Conservation (phyloP, 2,329 filamentous ascomycete species). For the Colletotrichum filicis region DNA sequence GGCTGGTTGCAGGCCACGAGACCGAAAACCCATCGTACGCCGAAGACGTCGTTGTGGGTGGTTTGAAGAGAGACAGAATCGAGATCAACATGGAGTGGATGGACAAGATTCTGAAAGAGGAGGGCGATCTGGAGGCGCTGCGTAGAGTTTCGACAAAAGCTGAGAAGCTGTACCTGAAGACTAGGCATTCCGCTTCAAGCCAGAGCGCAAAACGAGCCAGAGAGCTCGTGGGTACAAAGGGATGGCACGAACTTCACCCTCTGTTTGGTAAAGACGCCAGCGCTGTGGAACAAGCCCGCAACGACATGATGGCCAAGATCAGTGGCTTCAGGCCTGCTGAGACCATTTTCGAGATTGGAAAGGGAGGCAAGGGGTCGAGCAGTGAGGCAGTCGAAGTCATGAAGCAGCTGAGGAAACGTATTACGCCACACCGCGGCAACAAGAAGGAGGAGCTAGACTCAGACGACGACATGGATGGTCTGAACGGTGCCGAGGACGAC, state of each 20-base stretch:
- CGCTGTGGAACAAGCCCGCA: constrained; percentile 75
- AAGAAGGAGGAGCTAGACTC: constrained; percentile 51
- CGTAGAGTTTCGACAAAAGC: constrained; percentile 84
- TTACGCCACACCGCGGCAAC: constrained; percentile 63
- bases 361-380: constrained; percentile 71
- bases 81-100: constrained; percentile 85
- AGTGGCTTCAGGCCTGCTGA: constrained; percentile 90
- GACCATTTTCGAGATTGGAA: constrained; percentile 95
- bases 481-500: constrained; percentile 44
- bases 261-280: constrained; percentile 80
- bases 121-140: constrained; percentile 77
- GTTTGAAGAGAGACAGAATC: constrained; percentile 77
- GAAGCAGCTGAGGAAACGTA: constrained; percentile 76
- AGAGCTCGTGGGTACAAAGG: constrained; percentile 75
- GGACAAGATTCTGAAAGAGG: constrained; percentile 80
- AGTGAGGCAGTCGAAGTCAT: constrained; percentile 80
- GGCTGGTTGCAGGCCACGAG: constrained; percentile 79
- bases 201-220: constrained; percentile 92
- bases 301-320: constrained; percentile 89
- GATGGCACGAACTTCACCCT: constrained; percentile 80
- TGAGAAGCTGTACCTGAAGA: constrained; percentile 91
- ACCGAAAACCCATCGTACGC: constrained; percentile 75
- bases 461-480: constrained; percentile 43
- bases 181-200: constrained; percentile 87
- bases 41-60: constrained; percentile 85